phyloP scores from a whole-genome alignment of 495 filamentous ascomycete genomes.

The Elasticomyces elasticus region DNA sequence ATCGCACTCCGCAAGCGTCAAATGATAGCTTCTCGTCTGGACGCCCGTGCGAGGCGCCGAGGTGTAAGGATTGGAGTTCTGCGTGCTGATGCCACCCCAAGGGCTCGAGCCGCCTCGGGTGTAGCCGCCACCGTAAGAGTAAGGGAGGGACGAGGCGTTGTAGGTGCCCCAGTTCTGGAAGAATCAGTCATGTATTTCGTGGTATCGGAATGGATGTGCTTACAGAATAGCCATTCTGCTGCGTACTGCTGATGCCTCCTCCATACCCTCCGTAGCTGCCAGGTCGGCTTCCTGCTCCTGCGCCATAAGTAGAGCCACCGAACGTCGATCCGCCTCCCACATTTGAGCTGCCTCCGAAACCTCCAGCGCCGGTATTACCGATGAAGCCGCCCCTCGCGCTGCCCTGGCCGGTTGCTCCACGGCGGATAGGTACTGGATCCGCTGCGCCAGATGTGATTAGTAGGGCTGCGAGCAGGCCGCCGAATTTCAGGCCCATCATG shows the following conservation, averaged over 20 bases:
- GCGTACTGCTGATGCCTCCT: background rate
- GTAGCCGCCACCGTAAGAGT: background rate
- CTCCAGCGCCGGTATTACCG: background rate
- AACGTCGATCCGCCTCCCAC: background rate
- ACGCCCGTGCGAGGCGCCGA: background rate
- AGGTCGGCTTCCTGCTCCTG: background rate
- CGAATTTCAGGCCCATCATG: background rate
- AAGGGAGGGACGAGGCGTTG: background rate
- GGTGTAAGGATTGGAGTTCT: background rate
- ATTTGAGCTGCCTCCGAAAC: background rate
- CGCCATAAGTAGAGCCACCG: background rate
- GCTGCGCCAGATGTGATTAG: background rate
- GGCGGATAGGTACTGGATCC: background rate
- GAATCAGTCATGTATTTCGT: too few relatives aligned
- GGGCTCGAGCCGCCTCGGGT: background rate
- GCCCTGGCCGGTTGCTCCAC: background rate
- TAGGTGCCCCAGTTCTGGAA: background rate
- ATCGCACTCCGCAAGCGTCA: background rate
- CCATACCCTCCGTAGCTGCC: background rate
- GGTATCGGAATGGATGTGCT: too few relatives aligned
- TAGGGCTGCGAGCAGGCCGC: background rate
- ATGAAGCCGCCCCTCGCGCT: background rate
- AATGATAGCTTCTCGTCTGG: background rate
- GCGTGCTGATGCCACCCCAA: background rate
- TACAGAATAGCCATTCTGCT: background rate